Conservation (phyloP, 2,329 filamentous ascomycete species). For the Bimuria novae-zelandiae region DNA sequence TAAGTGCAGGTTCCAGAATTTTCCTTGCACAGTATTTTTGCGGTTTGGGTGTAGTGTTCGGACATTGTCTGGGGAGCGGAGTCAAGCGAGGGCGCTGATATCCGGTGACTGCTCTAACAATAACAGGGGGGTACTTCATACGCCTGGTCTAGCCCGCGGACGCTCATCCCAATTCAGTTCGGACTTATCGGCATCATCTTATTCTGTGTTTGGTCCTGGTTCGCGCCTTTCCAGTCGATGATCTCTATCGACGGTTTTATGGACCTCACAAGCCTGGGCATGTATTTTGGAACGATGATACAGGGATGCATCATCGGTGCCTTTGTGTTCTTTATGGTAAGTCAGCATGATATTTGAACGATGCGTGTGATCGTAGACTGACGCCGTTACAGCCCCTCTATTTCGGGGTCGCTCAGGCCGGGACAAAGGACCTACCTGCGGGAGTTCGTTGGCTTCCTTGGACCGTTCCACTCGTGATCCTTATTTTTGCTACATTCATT, state of each 20-base stretch:
- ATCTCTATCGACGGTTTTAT: slow-evolving; percentile 36
- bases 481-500: slow-evolving; percentile 26
- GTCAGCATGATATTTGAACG: not conserved
- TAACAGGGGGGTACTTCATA: slow-evolving; percentile 26
- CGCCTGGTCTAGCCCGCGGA: slow-evolving; percentile 24
- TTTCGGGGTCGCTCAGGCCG: slow-evolving; percentile 31
- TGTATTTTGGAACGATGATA: slow-evolving; percentile 36
- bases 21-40: not conserved
- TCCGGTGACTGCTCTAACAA: slow-evolving; percentile 9
- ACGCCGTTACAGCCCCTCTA: slow-evolving; percentile 29
- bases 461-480: slow-evolving; percentile 33
- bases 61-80: not conserved
- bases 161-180: slow-evolving; percentile 24
- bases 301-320: slow-evolving; percentile 33
- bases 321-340: slow-evolving; percentile 37
- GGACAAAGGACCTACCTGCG: slow-evolving; percentile 18
- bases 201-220: slow-evolving; percentile 28
- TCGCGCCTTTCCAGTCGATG: slow-evolving; percentile 25
- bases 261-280: slow-evolving; percentile 29
- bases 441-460: slow-evolving; percentile 37
- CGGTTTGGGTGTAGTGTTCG: not conserved
- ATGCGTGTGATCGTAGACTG: not conserved
- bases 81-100: not conserved
- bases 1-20: slow-evolving; percentile 17
- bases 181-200: slow-evolving; percentile 22